Base-by-base conservation (phyloP, 1,284 basidiomycete genomes). In the Neolentinus lepideus region DNA sequence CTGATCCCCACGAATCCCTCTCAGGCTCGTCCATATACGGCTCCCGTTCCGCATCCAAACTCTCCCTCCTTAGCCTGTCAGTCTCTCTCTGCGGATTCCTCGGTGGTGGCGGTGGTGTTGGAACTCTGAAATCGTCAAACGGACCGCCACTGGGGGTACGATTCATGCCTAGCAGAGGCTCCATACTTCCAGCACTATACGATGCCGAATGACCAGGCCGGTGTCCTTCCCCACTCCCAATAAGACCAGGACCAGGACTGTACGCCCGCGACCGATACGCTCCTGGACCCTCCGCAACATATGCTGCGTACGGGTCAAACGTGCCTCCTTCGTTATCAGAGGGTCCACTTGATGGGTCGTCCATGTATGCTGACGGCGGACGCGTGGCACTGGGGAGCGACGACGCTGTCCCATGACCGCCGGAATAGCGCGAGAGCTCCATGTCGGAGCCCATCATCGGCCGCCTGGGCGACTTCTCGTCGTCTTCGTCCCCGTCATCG, bases 171-270 rank as follows among this genome's bases (percentile, higher is more conserved):
- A 88, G 67, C 22, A 88, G 71, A 25, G 84, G 84, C 60, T 88
- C 86, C 57, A 78, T 78, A 68, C 85, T 88, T 21, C 78, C 81
- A 11, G 74, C 76, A 58, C 81, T 80, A 50, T 79, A 74, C 54
- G 77, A 77, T 54, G 77, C 70, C 46, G 73, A 72, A 62, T 81
- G 77, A 21, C 69, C 67, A 52, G 66, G 61, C 60, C 71, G 63
- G 58, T 61, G 50, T 56, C 62, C 57, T 57, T 60, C 27, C 27
- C 61, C 57, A 53, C 71, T 68, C 59, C 70, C 67, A 36, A 61
- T 65, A 38, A 58, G 60, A 36, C 54, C 60, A 22, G 61, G 59
- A 33, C 56, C 56, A 36, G 47, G 58, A n/a, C 54, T 52, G 12
- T 54, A 64, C 46, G 72, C 8, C 75, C 73, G 48, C 80, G 78